Evolutionary conservation across 371 early-diverging fungal genomes (phyloP).

Genomic region (Encephalitozoon hellem): DNA sequence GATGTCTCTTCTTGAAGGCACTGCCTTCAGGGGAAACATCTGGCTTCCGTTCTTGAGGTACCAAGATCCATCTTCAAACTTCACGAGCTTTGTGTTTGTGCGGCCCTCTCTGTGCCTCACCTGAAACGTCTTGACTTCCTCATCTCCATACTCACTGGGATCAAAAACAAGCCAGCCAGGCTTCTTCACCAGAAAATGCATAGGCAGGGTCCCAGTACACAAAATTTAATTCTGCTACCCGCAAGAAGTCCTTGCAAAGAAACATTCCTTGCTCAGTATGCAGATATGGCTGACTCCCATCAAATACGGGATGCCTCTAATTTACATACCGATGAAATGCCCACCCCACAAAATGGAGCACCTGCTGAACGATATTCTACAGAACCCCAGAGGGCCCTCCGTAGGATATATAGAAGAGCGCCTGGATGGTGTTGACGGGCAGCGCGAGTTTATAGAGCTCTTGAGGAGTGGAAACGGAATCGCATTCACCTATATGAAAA

Average conservation of each 20-base stretch:
- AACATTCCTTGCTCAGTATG: neutral
- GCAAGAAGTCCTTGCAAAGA: neutral
- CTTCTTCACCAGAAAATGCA: slow-evolving; percentile 46
- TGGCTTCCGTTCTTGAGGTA: slow-evolving; percentile 43
- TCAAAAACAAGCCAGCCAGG: slow-evolving; percentile 34
- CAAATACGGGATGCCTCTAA: neutral
- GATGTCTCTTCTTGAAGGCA: neutral
- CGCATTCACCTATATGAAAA: slow-evolving; percentile 38
- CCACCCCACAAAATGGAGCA: slow-evolving; percentile 28
- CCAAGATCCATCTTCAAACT: slow-evolving; percentile 31
- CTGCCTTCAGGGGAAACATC: slow-evolving; percentile 11
- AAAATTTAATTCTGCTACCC: neutral
- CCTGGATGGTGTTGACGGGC: slow-evolving; percentile 6
- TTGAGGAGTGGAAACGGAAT: slow-evolving; percentile 22
- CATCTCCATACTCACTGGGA: slow-evolving; percentile 20
- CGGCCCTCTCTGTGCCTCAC: neutral
- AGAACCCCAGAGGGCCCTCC: neutral
- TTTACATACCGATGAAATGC: slow-evolving; percentile 1
- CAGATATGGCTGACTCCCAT: neutral
- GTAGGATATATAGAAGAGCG: neutral
- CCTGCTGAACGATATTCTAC: slow-evolving; percentile 16
- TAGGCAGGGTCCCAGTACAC: neutral
- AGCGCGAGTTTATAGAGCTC: slow-evolving; percentile 6
- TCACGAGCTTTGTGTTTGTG: slow-evolving; percentile 34
- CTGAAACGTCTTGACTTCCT: slow-evolving; percentile 27